phyloP scores from a whole-genome alignment of 108 stramenopile genomes.

The Cyclotella kingstonii region DNA sequence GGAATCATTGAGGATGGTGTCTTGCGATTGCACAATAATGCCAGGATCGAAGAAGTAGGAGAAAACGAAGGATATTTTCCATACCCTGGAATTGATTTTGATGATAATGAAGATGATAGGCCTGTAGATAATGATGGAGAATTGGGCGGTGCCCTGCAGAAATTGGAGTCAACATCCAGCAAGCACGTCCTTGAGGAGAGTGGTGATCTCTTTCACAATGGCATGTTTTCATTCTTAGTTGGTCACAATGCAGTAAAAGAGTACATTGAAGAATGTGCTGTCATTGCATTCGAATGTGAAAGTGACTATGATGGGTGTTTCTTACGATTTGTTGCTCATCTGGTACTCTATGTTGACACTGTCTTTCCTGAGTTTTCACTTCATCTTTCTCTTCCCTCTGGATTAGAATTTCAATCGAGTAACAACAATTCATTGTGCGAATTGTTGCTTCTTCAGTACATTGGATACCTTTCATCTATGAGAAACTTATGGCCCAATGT shows the following conservation, averaged over 20 bases:
- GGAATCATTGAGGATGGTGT: constrained; percentile 66
- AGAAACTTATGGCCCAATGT: constrained; percentile 55
- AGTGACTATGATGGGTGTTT: constrained; percentile 22
- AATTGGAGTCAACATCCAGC: constrained; percentile 18
- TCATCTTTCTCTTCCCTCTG: constrained; percentile 15
- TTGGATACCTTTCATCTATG: constrained; percentile 13
- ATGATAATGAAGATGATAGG: constrained; percentile 2
- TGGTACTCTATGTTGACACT: constrained; percentile 37
- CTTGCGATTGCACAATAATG: constrained; percentile 50
- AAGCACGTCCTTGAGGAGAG: constrained; percentile 19
- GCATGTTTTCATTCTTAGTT: constrained; percentile 58
- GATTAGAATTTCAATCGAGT: constrained; percentile 1
- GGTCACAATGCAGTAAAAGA: constrained; percentile 52
- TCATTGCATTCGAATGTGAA: constrained; percentile 13
- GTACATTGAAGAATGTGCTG: constrained; percentile 34
- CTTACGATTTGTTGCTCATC: constrained; percentile 36
- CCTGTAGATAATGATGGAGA: constrained; percentile 19
- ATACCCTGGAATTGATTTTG: constrained; percentile 31
- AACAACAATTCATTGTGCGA: constrained; percentile 18
- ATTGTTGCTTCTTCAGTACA: constrained; percentile 27
- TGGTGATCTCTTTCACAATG: constrained; percentile 40
- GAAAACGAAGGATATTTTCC: constrained; percentile 22
- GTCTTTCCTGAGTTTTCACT: constrained; percentile 38
- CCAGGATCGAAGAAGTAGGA: constrained; percentile 20
- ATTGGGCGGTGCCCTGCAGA: constrained; percentile 27